Percentiles rank a stretch among this genome's conserved stretches.
Conservation (phyloP, 805 yeast genomes). For the Yamadazyma philogaea region DNA sequence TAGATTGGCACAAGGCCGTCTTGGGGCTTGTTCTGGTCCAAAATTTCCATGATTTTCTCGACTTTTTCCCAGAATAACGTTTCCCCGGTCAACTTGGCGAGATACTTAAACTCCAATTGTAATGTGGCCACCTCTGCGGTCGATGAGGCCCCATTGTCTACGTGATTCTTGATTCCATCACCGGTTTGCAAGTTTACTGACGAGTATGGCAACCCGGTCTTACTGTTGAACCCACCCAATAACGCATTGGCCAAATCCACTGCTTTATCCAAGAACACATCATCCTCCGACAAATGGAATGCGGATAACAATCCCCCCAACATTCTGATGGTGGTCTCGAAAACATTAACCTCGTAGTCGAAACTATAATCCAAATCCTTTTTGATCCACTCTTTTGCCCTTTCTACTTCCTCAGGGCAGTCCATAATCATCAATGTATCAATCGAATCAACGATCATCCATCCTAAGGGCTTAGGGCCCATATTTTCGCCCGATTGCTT, state of each 20-base stretch:
- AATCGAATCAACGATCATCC: constrained; percentile 87
- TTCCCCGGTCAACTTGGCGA: constrained; percentile 79
- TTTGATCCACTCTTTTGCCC: constrained; percentile 73
- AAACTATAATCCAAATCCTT: constrained; percentile 66
- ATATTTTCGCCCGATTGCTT: constrained; percentile 61
- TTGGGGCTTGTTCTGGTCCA: constrained; percentile 60
- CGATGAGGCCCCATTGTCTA: constrained; percentile 73
- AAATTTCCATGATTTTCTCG: constrained; percentile 66
- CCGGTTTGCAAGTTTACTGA: constrained; percentile 70
- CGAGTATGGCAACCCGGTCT: constrained; percentile 72
- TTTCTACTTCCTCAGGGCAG: constrained; percentile 54
- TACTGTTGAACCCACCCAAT: constrained; percentile 63
- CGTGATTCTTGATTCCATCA: constrained; percentile 57
- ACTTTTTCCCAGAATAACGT: constrained; percentile 71
- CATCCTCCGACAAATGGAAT: constrained; percentile 64
- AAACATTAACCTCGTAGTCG: constrained; percentile 73
- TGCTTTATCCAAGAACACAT: constrained; percentile 72
- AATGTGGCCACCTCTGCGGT: constrained; percentile 89
- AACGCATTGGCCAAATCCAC: constrained; percentile 73
- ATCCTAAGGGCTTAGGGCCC: constrained; percentile 82
- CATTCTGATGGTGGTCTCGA: constrained; percentile 95
- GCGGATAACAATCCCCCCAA: constrained; percentile 90
- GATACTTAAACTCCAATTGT: constrained; percentile 82
- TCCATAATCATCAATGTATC: constrained; percentile 83
- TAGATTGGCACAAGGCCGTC: constrained; percentile 84